phyloP scores from a whole-genome alignment of 1,284 basidiomycete genomes.

The Ceratobasidium sp. region DNA sequence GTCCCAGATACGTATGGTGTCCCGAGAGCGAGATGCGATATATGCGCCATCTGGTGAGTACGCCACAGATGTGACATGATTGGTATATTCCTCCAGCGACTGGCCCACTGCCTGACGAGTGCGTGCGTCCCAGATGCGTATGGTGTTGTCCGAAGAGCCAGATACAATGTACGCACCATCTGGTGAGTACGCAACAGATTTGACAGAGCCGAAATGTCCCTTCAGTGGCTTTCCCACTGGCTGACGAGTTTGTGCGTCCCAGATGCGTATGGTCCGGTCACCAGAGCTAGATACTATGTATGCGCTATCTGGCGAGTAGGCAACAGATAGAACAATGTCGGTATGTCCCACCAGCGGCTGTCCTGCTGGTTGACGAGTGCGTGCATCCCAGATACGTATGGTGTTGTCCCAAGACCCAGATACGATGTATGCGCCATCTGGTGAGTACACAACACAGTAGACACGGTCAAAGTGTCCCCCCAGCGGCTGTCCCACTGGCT shows the following conservation, averaged over 20 bases:
- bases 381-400: constrained; percentile 42
- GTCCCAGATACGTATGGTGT: constrained; percentile 31
- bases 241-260: constrained; percentile 27
- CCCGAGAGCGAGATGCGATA: constrained; percentile 18
- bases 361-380: background rate
- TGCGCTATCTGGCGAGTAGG: constrained; percentile 37
- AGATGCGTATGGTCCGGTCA: constrained; percentile 36
- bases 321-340: background rate
- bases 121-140: constrained; percentile 29
- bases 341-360: background rate
- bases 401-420: constrained; percentile 43
- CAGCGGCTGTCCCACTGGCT: background rate
- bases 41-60: constrained; percentile 27
- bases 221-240: background rate
- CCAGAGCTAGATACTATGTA: constrained; percentile 13
- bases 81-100: constrained; percentile 15
- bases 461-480: background rate
- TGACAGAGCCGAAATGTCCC: constrained; percentile 35
- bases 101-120: background rate
- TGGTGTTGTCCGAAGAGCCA: constrained; percentile 19
- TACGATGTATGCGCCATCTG: constrained; percentile 43
- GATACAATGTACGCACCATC: constrained; percentile 39
- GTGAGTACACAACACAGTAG: constrained; percentile 30
- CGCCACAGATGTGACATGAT: background rate
- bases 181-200: constrained; percentile 25